Base-by-base conservation (phyloP, 441 rosid species). In the Aleurites moluccanus region DNA sequence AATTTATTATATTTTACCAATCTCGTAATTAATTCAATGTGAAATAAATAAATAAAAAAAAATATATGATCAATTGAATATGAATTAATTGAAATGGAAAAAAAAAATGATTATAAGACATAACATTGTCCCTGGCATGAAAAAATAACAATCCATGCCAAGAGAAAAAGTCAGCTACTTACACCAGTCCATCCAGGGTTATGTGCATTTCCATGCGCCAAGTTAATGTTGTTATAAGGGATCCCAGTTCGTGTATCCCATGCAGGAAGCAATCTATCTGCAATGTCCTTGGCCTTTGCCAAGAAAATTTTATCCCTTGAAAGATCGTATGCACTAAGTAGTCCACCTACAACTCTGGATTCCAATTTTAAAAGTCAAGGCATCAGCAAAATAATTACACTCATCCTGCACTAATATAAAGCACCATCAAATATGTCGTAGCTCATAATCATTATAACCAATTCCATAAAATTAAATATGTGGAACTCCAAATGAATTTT, bases 171-270 rank as follows among this genome's bases (percentile, higher is more conserved):
- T 70, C 18, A 40, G 79, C 60, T 69, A 81, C 95, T 87, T 87
- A 96, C 99, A 86, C 98, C 96, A 42, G 96, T 90, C 99, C 99
- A 94, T 64, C 91, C 85, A 74, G 88, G 92, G 80, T 94, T 94
- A 80, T 79, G 98, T 30, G 99, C 81, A 83, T 87, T 86, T 78
- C 98, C 97, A 81, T 70, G 87, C 57, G 83, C 90, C 91, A 96
- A 84, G 89, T 94, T 90, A 78, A 96, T 89, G 79, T 82, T 64
- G 76, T 94, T 94, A 80, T 87, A 94, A 56, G 99, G 99, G 74
- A 96, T 89, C n/a, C 99, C 97, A 60, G 91, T 78, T 21, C 75
- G 79, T 49, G 98, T 87, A 86, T 90, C 75, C 98, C 99, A 96
- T 62, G 98, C 98, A 77, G 98, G 98, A 25, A 96, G 86, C 87